Conservation (phyloP, 768 basidiomycete species). For the Pholiota microspora region DNA sequence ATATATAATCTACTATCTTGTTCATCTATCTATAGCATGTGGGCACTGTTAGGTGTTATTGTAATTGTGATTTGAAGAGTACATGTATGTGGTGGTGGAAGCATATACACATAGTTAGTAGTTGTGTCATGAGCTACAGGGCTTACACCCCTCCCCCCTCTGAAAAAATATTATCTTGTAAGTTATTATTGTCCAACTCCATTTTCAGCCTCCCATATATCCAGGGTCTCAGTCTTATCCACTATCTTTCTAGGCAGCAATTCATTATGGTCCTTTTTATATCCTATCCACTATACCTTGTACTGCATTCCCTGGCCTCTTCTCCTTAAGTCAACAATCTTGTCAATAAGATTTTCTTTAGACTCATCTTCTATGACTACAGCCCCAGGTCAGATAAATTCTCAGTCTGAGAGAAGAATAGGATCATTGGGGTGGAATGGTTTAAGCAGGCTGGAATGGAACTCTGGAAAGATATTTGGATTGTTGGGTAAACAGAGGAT, state of each 20-base stretch:
- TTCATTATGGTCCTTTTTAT: slow-evolving; percentile 24
- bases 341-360: slow-evolving; percentile 22
- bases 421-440: slow-evolving; percentile 28
- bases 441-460: slow-evolving; percentile 31
- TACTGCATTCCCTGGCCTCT: slow-evolving; percentile 27
- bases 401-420: slow-evolving; percentile 24
- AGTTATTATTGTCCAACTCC: too few relatives aligned
- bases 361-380: slow-evolving; percentile 6
- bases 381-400: neutral
- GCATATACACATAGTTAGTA: too few relatives aligned
- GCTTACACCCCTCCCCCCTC: neutral
- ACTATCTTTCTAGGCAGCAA: slow-evolving; percentile 26
- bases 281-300: slow-evolving; percentile 30
- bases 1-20: too few relatives aligned
- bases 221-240: slow-evolving; percentile 21
- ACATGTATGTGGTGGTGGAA: too few relatives aligned
- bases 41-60: too few relatives aligned
- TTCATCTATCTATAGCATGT: too few relatives aligned
- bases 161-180: neutral
- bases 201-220: slow-evolving; percentile 12
- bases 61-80: too few relatives aligned
- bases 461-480: slow-evolving; percentile 24
- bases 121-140: neutral
- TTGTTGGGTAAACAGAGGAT: slow-evolving; percentile 28
- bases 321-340: slow-evolving; percentile 24